Percentiles rank a stretch among this genome's conserved stretches.
phyloP scores from a whole-genome alignment of 345 rosid species.

The Linum tenue region DNA sequence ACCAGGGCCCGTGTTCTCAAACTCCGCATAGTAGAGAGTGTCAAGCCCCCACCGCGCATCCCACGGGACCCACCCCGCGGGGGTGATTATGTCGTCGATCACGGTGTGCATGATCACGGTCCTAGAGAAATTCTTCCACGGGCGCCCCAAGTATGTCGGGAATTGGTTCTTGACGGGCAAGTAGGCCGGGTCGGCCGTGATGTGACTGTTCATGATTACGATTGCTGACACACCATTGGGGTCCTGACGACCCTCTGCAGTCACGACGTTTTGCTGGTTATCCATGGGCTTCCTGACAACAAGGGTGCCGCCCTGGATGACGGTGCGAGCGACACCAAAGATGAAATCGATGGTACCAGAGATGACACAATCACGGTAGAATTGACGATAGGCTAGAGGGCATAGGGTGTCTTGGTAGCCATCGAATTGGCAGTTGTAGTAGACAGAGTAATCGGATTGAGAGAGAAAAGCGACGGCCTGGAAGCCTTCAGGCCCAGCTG shows the following conservation, averaged over 20 bases:
- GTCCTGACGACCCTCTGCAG: slow-evolving; percentile 57
- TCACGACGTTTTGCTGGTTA: slow-evolving; percentile 42
- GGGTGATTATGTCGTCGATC: slow-evolving; percentile 44
- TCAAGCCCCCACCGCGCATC: slow-evolving; percentile 33
- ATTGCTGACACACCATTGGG: slow-evolving; percentile 34
- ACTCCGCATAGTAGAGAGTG: slow-evolving; percentile 56
- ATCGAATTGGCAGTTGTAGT: slow-evolving; percentile 18
- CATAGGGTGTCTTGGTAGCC: slow-evolving; percentile 21
- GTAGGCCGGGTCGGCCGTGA: slow-evolving; percentile 36
- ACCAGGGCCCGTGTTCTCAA: slow-evolving; percentile 51
- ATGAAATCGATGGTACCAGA: slow-evolving; percentile 36
- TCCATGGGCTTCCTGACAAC: slow-evolving; percentile 39
- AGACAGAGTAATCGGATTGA: slow-evolving; percentile 10
- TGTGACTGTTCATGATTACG: slow-evolving; percentile 53
- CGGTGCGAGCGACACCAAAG: slow-evolving; percentile 45
- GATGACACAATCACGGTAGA: slow-evolving; percentile 22
- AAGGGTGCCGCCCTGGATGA: slow-evolving; percentile 58
- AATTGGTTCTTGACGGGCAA: slow-evolving; percentile 21
- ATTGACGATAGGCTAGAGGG: slow-evolving; percentile 22
- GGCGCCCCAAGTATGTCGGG: slow-evolving; percentile 67
- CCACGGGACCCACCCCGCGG: slow-evolving; percentile 58
- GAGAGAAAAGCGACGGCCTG: slow-evolving; percentile 19
- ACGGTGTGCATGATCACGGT: slow-evolving; percentile 47
- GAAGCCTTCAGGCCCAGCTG: slow-evolving; percentile 17
- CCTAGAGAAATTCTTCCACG: slow-evolving; percentile 51